Evolutionary conservation across 495 filamentous ascomycete genomes (phyloP).

Genomic region (Penicillium lagena): DNA sequence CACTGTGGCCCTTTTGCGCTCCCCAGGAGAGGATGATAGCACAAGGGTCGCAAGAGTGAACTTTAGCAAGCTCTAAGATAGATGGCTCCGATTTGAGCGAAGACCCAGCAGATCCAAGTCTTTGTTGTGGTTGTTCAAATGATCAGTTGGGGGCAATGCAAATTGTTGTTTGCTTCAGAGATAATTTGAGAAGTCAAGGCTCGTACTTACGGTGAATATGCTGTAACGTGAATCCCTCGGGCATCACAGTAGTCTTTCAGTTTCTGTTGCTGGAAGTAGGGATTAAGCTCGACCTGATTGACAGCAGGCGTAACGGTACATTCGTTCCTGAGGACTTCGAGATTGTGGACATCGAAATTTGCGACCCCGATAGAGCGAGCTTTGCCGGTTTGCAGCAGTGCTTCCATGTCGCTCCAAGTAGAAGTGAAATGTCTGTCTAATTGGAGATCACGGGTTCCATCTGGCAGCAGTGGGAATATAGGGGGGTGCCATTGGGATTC

Average conservation of each 20-base stretch:
- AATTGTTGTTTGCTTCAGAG: too few species aligned
- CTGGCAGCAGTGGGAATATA: constrained; percentile 41
- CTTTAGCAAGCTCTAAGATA: too few species aligned
- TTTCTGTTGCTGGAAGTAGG: constrained; percentile 49
- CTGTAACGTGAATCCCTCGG: constrained; percentile 53
- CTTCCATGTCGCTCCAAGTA: constrained; percentile 48
- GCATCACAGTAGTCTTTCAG: constrained; percentile 45
- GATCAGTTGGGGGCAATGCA: too few species aligned
- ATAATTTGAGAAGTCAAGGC: too few species aligned
- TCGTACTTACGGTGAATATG: too few species aligned
- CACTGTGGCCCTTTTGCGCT: too few species aligned
- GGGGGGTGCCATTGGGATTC: too few species aligned
- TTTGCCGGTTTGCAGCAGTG: constrained; percentile 48
- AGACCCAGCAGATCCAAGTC: too few species aligned
- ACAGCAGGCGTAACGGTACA: constrained; percentile 53
- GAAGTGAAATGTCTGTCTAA: constrained; percentile 39
- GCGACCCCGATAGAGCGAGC: constrained; percentile 51
- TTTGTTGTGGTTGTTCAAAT: too few species aligned
- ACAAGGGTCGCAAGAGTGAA: too few species aligned
- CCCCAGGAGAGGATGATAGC: too few species aligned
- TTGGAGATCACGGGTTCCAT: constrained; percentile 27
- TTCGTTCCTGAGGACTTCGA: constrained; percentile 34
- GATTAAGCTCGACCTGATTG: constrained; percentile 55
- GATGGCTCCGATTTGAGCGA: too few species aligned
- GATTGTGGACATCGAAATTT: constrained; percentile 42